phyloP scores from a whole-genome alignment of 495 filamentous ascomycete species.

The Penicillium salamii region DNA sequence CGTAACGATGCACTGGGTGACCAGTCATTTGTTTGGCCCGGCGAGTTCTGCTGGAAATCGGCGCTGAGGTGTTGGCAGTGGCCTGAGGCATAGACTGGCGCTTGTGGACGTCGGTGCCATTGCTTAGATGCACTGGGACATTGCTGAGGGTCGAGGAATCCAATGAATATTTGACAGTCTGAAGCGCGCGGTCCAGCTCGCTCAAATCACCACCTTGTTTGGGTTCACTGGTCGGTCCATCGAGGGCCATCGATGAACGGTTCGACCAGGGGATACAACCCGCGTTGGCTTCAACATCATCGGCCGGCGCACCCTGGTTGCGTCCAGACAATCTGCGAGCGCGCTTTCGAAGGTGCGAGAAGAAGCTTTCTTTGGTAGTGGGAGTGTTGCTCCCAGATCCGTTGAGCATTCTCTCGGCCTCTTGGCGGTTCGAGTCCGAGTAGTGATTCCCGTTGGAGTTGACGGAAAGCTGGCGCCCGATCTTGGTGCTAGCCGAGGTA shows the following conservation, averaged over 20 bases:
- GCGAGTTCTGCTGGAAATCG: slow-evolving; percentile 80
- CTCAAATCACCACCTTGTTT: slow-evolving; percentile 48
- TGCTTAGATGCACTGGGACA: slow-evolving; percentile 45
- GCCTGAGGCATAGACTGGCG: slow-evolving; percentile 75
- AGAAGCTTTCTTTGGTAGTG: slow-evolving; percentile 82
- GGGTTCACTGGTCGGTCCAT: slow-evolving; percentile 52
- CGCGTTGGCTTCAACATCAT: slow-evolving; percentile 88
- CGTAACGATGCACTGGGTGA: slow-evolving; percentile 74
- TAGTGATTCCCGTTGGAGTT: slow-evolving; percentile 93
- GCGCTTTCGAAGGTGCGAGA: slow-evolving; percentile 93
- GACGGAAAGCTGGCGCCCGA: slow-evolving; percentile 91
- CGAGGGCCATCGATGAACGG: slow-evolving; percentile 79
- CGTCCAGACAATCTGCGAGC: slow-evolving; percentile 90
- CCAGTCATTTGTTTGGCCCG: slow-evolving; percentile 74
- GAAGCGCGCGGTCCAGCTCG: slow-evolving; percentile 80
- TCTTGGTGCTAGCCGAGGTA: slow-evolving; percentile 72
- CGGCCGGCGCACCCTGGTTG: slow-evolving; percentile 71
- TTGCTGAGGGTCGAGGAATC: slow-evolving; percentile 51
- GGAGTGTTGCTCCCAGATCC: slow-evolving; percentile 69
- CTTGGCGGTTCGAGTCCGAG: slow-evolving; percentile 80
- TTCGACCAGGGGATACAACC: slow-evolving; percentile 88
- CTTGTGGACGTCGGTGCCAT: slow-evolving; percentile 53
- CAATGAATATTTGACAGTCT: slow-evolving; percentile 62
- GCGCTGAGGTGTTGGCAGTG: slow-evolving; percentile 51
- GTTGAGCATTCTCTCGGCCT: slow-evolving; percentile 87